phyloP scores from a whole-genome alignment of 352 stramenopile genomes.

The Detonula confervacea region DNA sequence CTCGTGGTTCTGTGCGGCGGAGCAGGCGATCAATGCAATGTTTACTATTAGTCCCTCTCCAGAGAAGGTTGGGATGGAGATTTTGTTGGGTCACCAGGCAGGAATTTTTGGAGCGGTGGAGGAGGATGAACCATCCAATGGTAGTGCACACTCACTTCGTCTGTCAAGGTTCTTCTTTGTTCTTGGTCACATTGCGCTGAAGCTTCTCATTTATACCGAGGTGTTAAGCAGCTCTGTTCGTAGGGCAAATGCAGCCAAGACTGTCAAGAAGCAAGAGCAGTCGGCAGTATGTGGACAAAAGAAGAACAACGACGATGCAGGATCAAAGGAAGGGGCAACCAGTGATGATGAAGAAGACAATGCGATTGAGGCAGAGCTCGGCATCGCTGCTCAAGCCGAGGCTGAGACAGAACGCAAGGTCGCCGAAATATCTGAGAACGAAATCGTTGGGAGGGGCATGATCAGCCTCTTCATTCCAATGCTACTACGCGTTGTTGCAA shows the following conservation, averaged over 20 bases:
- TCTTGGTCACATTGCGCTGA: conserved; percentile 93
- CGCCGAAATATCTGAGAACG: conserved; percentile 88
- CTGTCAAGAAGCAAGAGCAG: conserved; percentile 88
- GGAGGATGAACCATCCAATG: conserved; percentile 14
- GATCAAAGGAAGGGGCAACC: conserved; percentile 32
- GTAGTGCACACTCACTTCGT: conserved; percentile 54
- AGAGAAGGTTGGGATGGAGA: conserved; percentile 80
- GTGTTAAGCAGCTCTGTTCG: conserved; percentile 86
- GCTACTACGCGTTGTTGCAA: conserved; percentile 89
- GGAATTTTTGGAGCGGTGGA: conserved; percentile 80
- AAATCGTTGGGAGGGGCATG: conserved; percentile 92
- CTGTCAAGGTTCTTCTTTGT: conserved; percentile 95
- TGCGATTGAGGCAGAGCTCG: conserved; percentile 91
- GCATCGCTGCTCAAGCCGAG: conserved; percentile 91
- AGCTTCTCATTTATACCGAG: conserved; percentile 94
- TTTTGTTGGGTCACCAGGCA: conserved; percentile 72
- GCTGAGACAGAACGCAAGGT: conserved; percentile 92
- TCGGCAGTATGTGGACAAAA: conserved; percentile 64
- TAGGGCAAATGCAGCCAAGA: conserved; percentile 77
- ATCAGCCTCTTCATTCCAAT: conserved; percentile 92
- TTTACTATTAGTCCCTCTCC: conserved; percentile 91
- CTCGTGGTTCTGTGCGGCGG: conserved; percentile 91
- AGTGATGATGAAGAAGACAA: conserved; percentile 87
- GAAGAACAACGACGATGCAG: conserved; percentile 27
- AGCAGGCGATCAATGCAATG: conserved; percentile 92